These are phyloP conservation scores for Mycena alexandri DNA, from an alignment of 768 basidiomycete species.

Conservation along the genomic window DNA sequence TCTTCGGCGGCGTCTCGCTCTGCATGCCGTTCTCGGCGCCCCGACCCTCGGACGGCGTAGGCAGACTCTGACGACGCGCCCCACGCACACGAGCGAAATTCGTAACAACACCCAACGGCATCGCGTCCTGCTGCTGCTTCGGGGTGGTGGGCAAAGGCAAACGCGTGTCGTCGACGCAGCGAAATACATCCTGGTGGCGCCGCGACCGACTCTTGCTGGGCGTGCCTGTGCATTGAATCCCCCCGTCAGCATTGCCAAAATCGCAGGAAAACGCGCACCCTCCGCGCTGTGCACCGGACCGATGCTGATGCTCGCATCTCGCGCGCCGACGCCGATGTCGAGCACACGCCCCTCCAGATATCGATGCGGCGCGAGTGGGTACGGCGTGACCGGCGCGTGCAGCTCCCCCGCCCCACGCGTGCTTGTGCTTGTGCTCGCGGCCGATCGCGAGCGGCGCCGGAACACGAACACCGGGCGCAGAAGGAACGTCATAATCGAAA, in stretches of 20 bases:
- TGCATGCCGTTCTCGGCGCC: constrained; percentile 9
- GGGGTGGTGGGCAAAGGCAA: neutral
- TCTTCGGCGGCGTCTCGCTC: neutral
- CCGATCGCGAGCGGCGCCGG: constrained; percentile 9
- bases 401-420: no score
- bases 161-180: no score
- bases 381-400: constrained; percentile 21
- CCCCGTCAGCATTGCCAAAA: no score
- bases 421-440: no score
- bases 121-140: neutral
- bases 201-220: no score
- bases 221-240: no score
- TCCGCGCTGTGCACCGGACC: no score
- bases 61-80: constrained; percentile 1
- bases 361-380: constrained; percentile 27
- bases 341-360: constrained; percentile 23
- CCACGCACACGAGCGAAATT: constrained; percentile 14
- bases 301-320: no score
- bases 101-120: constrained; percentile 15
- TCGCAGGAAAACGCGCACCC: no score
- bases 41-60: neutral
- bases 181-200: no score
- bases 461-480: constrained; percentile 16
- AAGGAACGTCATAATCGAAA: constrained; percentile 26
- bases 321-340: constrained; percentile 5